These are phyloP conservation scores for Mantamonas sphyraenae DNA, from an alignment of 78 protist species.

Conservation along the genomic window DNA sequence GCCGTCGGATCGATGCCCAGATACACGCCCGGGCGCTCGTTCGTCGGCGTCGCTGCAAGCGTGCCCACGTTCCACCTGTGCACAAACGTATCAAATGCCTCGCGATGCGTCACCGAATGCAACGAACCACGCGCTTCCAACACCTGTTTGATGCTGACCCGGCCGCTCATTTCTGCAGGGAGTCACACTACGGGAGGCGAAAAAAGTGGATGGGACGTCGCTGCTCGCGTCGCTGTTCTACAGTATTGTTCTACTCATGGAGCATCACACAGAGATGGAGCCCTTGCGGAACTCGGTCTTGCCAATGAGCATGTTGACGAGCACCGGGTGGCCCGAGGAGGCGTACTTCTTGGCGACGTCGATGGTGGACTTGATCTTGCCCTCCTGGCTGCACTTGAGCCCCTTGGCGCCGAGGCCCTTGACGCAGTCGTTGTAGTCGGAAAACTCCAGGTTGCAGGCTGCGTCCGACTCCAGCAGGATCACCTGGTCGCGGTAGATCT, in stretches of 20 bases:
- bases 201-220: too few relatives aligned
- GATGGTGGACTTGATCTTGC: slow-evolving; percentile 1
- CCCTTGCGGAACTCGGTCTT: slow-evolving; percentile 64
- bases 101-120: too few relatives aligned
- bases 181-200: too few relatives aligned
- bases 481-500: slow-evolving; percentile 30
- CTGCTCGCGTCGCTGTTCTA: too few relatives aligned
- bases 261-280: slow-evolving; percentile 51
- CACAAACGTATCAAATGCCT: too few relatives aligned
- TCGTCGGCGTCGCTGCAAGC: too few relatives aligned
- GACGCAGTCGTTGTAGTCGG: slow-evolving; percentile 36
- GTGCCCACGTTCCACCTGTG: too few relatives aligned
- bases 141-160: too few relatives aligned
- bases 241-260: too few relatives aligned
- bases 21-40: slow-evolving; percentile 26
- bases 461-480: slow-evolving; percentile 24
- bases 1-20: slow-evolving; percentile 89
- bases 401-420: slow-evolving; percentile 55
- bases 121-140: too few relatives aligned
- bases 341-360: slow-evolving; percentile 5
- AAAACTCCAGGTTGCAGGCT: slow-evolving; percentile 41
- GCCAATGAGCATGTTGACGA: slow-evolving; percentile 57
- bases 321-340: slow-evolving; percentile 34
- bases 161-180: too few relatives aligned
- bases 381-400: slow-evolving; percentile 3